Evolutionary conservation across 345 rosid species (phyloP).

Genomic region (Hypericum perforatum): DNA sequence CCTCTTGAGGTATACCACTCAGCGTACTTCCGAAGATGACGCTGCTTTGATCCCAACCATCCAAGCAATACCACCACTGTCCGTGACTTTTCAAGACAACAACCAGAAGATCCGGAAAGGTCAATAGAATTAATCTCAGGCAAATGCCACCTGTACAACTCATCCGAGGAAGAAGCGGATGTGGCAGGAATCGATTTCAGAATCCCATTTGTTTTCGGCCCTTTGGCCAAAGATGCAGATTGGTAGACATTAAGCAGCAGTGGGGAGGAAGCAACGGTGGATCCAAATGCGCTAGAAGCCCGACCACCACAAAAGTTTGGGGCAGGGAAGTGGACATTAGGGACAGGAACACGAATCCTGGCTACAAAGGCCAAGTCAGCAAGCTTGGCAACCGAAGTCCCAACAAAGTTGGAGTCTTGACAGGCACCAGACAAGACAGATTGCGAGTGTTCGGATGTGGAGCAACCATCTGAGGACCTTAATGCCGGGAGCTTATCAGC

Average conservation of each 20-base stretch:
- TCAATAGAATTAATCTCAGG: slow-evolving; percentile 54
- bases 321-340: slow-evolving; percentile 32
- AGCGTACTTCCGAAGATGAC: neutral
- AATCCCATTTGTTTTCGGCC: slow-evolving; percentile 40
- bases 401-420: slow-evolving; percentile 31
- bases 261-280: slow-evolving; percentile 35
- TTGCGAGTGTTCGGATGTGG: slow-evolving; percentile 24
- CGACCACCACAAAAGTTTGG: slow-evolving; percentile 20
- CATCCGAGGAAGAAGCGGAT: slow-evolving; percentile 27
- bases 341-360: slow-evolving; percentile 49
- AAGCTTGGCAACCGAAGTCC: slow-evolving; percentile 61
- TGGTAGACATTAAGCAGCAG: slow-evolving; percentile 46
- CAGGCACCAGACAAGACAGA: slow-evolving; percentile 26
- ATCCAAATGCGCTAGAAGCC: slow-evolving; percentile 15
- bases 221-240: slow-evolving; percentile 63
- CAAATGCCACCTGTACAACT: slow-evolving; percentile 83
- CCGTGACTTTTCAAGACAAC: slow-evolving; percentile 51
- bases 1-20: neutral
- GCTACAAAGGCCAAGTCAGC: slow-evolving; percentile 45
- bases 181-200: slow-evolving; percentile 21
- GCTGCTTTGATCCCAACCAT: neutral
- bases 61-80: neutral
- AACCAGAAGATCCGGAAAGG: slow-evolving; percentile 40
- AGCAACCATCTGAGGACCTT: slow-evolving; percentile 25
- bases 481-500: slow-evolving; percentile 45